Evolutionary conservation across 2,329 filamentous ascomycete species (phyloP), one percentile per base, ranked within the genome.

Genomic region (Claviceps fusiformis): DNA sequence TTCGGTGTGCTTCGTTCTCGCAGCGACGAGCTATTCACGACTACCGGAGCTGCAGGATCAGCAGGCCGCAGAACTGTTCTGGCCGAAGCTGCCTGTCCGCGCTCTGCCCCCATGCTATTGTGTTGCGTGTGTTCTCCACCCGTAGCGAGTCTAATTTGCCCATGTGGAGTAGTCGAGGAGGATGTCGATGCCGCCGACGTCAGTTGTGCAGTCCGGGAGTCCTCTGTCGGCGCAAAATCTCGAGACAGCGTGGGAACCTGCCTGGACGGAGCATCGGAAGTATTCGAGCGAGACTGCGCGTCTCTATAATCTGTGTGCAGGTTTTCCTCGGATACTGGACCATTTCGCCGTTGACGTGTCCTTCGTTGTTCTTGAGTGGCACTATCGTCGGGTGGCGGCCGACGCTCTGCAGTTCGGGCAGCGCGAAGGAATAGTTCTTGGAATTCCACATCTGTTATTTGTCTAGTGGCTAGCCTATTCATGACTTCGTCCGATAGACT

Each of bases 311-410:
- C 52, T 5, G 46, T n/a, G 13, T 48, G 3, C 4, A 31, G 35
- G 15, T 19, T 5, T n/a, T 49, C 49, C 35, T 43, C 44, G 27
- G 56, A 24, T 47, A 37, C 33, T 27, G 56, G 49, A 44, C 57
- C 58, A 52, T 57, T 59, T 46, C 63, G 63, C 29, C 64, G 64
- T 19, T 63, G 62, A 53, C 66, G 60, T 50, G 62, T 65, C 50
- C 66, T 60, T 46, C 66, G 64, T 50, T 65, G 63, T 43, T 62
- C 61, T 51, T 65, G 64, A 37, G 54, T 54, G 10, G 43, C 50
- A 19, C 53, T 54, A 51, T 67, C 66, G 50, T 64, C 61, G 15
- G 65, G 65, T 5, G 63, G 63, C 3, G 65, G 62, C 19, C 64
- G 64, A 57, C 65, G 60, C 39, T 62, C 62, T 11, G 55, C 53